phyloP scores from a whole-genome alignment of 176 grass and related monocot species.

The Ensete glaucum region DNA sequence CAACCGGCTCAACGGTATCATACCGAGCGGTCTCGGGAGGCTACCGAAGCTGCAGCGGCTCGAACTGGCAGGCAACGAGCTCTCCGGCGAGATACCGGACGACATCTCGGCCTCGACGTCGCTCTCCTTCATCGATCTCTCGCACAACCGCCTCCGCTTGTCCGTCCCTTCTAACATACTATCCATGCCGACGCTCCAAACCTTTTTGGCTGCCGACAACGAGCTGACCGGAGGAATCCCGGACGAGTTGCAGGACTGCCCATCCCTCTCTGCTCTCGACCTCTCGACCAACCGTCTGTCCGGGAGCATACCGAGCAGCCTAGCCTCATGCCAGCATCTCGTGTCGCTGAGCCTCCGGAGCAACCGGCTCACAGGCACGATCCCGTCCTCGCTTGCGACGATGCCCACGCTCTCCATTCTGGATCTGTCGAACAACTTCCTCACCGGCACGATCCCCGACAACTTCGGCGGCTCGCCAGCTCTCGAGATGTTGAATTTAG shows the following conservation, averaged over 20 bases:
- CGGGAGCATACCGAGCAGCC: conserved; percentile 53
- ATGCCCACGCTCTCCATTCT: conserved; percentile 84
- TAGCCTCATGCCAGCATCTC: conserved; percentile 64
- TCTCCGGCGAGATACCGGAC: conserved; percentile 63
- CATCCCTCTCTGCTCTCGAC: conserved; percentile 64
- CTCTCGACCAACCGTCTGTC: conserved; percentile 72
- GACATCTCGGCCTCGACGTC: conserved; percentile 65
- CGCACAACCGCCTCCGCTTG: conserved; percentile 68
- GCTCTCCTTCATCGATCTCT: conserved; percentile 88
- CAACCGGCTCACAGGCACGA: conserved; percentile 63
- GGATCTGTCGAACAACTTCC: conserved; percentile 81
- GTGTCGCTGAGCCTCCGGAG: conserved; percentile 66
- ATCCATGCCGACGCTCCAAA: conserved; percentile 59
- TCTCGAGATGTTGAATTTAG: conserved; percentile 82
- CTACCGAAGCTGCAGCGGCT: conserved; percentile 60
- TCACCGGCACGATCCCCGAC: conserved; percentile 64
- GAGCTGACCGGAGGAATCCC: conserved; percentile 64
- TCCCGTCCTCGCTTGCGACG: conserved; percentile 50
- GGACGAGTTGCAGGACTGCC: conserved; percentile 54
- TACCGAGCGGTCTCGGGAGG: conserved; percentile 54
- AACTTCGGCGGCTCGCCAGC: conserved; percentile 86
- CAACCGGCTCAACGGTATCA: conserved; percentile 67
- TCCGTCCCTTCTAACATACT: conserved; percentile 66
- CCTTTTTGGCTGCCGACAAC: conserved; percentile 74
- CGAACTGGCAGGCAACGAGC: conserved; percentile 70